Base-by-base conservation (phyloP, 495 filamentous ascomycete species). In the Aspergillus steynii region DNA sequence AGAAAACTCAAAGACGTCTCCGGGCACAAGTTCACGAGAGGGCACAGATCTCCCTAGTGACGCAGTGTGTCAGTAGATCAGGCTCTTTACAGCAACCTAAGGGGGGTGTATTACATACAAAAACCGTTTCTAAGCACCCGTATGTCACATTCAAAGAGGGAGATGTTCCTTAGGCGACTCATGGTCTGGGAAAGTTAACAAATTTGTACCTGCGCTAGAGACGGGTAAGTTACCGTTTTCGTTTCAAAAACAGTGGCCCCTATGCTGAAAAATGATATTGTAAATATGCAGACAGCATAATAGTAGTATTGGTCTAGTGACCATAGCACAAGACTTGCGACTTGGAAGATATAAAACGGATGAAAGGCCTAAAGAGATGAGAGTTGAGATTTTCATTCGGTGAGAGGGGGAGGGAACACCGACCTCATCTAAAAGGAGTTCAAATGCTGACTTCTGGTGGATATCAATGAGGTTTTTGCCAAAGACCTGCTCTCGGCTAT, bases 281-380 rank as follows among this genome's bases (percentile, higher is more conserved):
- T 66, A 64, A 99, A 96, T 61, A 99, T 99, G 72, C 93, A 97
- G 31, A 85, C 81, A 32, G 96, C 96, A 79, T 99, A 99, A 71
- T 97, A 98, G 66, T 96, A 98, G 68, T 99, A 99, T 64, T 93
- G 79, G 67, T 99, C 96, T 31, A 96, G 62, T 15, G 93, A 96
- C 96, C 96, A 99, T 4, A 99, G 87, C 51, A 95, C 72, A 58
- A 99, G 78, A 78, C 96, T 98, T 34, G 92, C 93, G 67, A 99
- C 87, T 71, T 99, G 96, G 74, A 99, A 99, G 42, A 97, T 88
- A 68, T 98, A 99, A 76, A 99, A 98, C 3, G 96, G 96, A 69
- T 98, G 95, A 70, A 99, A 92, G 4, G 89, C 92, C 89, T 95
- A 25, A 29, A 6, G 26, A 56, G 37, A 60, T 74, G 7, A 77